phyloP scores from a whole-genome alignment of 139 green algal genomes.

The Nannochloris sp. region DNA sequence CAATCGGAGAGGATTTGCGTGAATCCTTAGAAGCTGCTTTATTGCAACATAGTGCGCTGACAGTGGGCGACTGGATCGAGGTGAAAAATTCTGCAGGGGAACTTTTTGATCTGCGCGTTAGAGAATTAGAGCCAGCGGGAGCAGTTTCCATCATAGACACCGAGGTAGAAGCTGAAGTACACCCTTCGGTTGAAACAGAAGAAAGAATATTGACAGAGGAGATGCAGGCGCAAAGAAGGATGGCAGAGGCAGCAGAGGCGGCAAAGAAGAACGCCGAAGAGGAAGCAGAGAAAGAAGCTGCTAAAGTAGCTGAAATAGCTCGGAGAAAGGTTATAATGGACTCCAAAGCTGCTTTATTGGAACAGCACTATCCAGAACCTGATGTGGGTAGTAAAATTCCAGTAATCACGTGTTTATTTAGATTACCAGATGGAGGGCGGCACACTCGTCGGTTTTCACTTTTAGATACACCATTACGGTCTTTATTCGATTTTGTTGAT shows the following conservation, averaged over 20 bases:
- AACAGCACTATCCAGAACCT: no score
- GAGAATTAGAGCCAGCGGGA: conserved; percentile 43
- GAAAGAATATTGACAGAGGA: conserved; percentile 32
- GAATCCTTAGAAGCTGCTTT: conserved; percentile 60
- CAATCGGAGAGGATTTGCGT: conserved; percentile 31
- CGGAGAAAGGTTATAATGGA: not conserved
- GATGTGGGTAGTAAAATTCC: not conserved
- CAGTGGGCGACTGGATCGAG: conserved; percentile 60
- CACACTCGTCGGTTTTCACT: conserved; percentile 45
- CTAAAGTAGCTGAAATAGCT: conserved; percentile 1
- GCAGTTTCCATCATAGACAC: conserved; percentile 40
- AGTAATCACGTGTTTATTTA: conserved; percentile 36
- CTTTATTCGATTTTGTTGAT: conserved; percentile 68
- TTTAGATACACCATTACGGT: conserved; percentile 13
- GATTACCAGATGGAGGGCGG: conserved; percentile 59
- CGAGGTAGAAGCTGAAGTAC: conserved; percentile 74
- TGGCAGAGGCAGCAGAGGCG: conserved; percentile 3
- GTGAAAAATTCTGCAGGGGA: conserved; percentile 23
- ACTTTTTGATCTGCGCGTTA: conserved; percentile 41
- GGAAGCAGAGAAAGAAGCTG: conserved; percentile 10
- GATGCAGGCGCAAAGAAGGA: conserved; percentile 1
- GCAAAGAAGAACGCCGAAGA: not conserved
- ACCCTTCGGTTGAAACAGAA: conserved; percentile 63
- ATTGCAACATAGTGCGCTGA: conserved; percentile 50
- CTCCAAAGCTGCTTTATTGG: not conserved